Conservation (phyloP, 2,329 filamentous ascomycete genomes). For the Colletotrichum viniferum region DNA sequence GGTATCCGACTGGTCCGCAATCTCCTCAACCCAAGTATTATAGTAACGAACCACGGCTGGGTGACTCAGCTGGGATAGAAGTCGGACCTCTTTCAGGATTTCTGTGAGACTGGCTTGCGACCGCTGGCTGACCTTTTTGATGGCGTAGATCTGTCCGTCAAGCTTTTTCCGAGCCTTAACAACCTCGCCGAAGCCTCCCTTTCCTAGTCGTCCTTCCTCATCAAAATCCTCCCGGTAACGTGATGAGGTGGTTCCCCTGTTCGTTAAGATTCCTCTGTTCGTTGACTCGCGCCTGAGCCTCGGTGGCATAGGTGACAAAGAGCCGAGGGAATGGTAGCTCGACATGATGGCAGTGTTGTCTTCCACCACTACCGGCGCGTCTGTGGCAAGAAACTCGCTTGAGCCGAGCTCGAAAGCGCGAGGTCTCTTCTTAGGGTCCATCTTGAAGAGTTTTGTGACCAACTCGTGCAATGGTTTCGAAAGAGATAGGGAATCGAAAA, state of each 20-base stretch:
- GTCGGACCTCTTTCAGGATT: slow-evolving; percentile 81
- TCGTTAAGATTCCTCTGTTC: slow-evolving; percentile 45
- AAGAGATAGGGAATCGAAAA: slow-evolving; percentile 74
- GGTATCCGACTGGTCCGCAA: slow-evolving; percentile 55
- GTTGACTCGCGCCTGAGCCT: slow-evolving; percentile 68
- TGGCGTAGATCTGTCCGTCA: slow-evolving; percentile 90
- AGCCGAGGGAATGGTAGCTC: slow-evolving; percentile 44
- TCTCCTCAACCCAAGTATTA: slow-evolving; percentile 90
- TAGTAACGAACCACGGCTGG: slow-evolving; percentile 88
- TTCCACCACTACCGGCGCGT: slow-evolving; percentile 62
- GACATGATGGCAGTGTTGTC: slow-evolving; percentile 44
- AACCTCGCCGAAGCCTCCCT: slow-evolving; percentile 95
- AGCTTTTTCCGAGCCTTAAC: slow-evolving; percentile 91
- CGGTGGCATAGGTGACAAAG: slow-evolving; percentile 48
- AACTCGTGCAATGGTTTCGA: slow-evolving; percentile 81
- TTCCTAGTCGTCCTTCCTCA: slow-evolving; percentile 86
- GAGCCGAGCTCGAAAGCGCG: slow-evolving; percentile 77
- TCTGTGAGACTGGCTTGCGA: slow-evolving; percentile 81
- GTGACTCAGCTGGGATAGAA: slow-evolving; percentile 92
- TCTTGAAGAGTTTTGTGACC: slow-evolving; percentile 81
- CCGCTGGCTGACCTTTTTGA: slow-evolving; percentile 93
- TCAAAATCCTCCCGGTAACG: slow-evolving; percentile 90
- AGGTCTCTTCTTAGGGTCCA: slow-evolving; percentile 82
- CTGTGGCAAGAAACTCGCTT: slow-evolving; percentile 69
- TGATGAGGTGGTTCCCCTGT: slow-evolving; percentile 60